A percentile compares a stretch with the other conserved stretches of the same genome.
Evolutionary conservation across 306 rosid species (phyloP).

Genomic region (Casuarina glauca): DNA sequence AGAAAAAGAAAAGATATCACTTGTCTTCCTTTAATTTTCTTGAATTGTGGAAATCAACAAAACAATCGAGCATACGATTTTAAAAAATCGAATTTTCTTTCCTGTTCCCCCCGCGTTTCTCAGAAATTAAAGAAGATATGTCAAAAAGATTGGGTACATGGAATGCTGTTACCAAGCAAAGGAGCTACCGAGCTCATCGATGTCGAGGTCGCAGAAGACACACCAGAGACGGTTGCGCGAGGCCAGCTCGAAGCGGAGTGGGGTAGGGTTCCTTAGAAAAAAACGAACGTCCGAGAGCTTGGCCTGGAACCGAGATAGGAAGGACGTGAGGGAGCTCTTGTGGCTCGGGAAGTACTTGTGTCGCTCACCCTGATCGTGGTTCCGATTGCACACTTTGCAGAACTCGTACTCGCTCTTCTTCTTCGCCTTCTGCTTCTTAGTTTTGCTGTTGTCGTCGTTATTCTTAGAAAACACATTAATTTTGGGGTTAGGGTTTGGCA

Average conservation of each 20-base stretch:
- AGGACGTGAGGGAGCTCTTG: conserved; percentile 63
- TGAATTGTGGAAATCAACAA: not conserved
- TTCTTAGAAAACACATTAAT: not conserved
- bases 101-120: not conserved
- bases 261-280: conserved; percentile 58
- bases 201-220: conserved; percentile 64
- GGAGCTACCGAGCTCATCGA: conserved; percentile 57
- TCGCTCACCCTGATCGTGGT: conserved; percentile 73
- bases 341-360: conserved; percentile 91
- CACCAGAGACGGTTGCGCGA: conserved; percentile 78
- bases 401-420: conserved; percentile 59
- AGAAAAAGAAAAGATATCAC: not conserved
- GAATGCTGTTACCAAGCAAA: conserved; percentile 57
- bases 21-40: not conserved
- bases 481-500: conserved; percentile 29
- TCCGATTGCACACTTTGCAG: conserved; percentile 75
- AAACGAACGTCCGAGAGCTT: conserved; percentile 63
- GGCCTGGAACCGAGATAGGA: conserved; percentile 68
- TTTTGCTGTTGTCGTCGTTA: not conserved
- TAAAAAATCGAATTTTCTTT: not conserved
- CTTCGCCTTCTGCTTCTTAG: conserved; percentile 18
- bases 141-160: not conserved
- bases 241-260: conserved; percentile 51
- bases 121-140: not conserved
- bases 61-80: not conserved